phyloP scores from a whole-genome alignment of 75 land plant genomes.

The Adiantum capillusveneris region DNA sequence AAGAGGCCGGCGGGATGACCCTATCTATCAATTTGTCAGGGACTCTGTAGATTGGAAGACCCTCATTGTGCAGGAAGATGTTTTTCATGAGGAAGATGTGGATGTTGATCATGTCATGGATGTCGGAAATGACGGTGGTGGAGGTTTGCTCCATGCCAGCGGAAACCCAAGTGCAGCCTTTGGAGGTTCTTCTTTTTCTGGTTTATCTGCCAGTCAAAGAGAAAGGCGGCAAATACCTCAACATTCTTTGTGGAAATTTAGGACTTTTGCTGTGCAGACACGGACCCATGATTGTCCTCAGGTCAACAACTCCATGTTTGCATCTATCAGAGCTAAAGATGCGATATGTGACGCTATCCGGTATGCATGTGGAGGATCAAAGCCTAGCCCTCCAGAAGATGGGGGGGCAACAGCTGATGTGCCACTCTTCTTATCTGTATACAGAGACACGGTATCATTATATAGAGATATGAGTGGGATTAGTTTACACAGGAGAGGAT shows the following conservation, averaged over 20 bases:
- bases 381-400: constrained; percentile 32
- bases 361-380: constrained; percentile 25
- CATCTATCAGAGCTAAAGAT: constrained; percentile 38
- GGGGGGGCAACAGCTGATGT: constrained; percentile 28
- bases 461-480: constrained; percentile 45
- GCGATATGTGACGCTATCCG: constrained; percentile 42
- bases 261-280: constrained; percentile 35
- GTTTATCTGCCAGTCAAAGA: background rate
- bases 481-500: constrained; percentile 36
- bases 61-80: constrained; percentile 12
- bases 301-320: constrained; percentile 30
- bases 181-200: background rate
- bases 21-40: constrained; percentile 30
- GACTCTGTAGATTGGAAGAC: constrained; percentile 31
- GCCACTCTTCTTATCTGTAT: constrained; percentile 41
- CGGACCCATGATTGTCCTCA: constrained; percentile 28
- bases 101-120: background rate
- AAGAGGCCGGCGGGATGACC: constrained; percentile 10
- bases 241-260: constrained; percentile 10
- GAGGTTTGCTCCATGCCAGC: background rate
- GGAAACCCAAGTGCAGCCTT: background rate
- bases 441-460: constrained; percentile 19
- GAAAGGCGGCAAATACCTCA: background rate
- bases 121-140: background rate
- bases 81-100: background rate